Percentiles rank a stretch among this genome's conserved stretches.
Conservation (phyloP, 1,139 yeast species). For the Kluyveromyces sp. region DNA sequence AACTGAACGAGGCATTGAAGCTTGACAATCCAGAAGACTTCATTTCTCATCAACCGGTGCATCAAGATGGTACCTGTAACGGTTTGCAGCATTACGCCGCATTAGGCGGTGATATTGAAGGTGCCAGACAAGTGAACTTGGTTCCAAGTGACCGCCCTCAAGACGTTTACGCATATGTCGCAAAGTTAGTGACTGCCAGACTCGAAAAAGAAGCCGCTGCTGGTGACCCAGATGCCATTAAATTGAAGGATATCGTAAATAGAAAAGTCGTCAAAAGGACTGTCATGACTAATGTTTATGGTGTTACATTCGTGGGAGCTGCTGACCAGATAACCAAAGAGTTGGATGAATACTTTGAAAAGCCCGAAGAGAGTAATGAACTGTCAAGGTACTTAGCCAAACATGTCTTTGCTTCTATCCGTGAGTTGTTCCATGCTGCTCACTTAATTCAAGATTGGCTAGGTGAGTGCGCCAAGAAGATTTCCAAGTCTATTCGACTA, state of each 20-base stretch:
- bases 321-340: constrained; percentile 77
- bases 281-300: constrained; percentile 97
- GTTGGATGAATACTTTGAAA: constrained; percentile 40
- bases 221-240: constrained; percentile 38
- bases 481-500: constrained; percentile 68
- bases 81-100: constrained; percentile 98
- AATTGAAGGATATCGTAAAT: constrained; percentile 51
- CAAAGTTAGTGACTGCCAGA: constrained; percentile 55
- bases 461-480: constrained; percentile 74
- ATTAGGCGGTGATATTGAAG: constrained; percentile 90
- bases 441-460: constrained; percentile 96
- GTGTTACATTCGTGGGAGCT: constrained; percentile 94
- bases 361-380: constrained; percentile 31
- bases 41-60: constrained; percentile 80
- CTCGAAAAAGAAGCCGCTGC: constrained; percentile 55
- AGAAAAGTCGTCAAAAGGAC: constrained; percentile 94
- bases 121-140: constrained; percentile 88
- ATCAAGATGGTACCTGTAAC: constrained; percentile 97
- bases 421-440: constrained; percentile 86
- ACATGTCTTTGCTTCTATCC: constrained; percentile 75
- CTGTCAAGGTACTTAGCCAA: constrained; percentile 64
- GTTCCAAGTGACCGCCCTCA: constrained; percentile 79
- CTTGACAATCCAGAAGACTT: constrained; percentile 68
- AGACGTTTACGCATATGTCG: constrained; percentile 84
- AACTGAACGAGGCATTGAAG: constrained; percentile 63